Evolutionary conservation across 257 asterid species (phyloP).

Genomic region (Echites panduratus): DNA sequence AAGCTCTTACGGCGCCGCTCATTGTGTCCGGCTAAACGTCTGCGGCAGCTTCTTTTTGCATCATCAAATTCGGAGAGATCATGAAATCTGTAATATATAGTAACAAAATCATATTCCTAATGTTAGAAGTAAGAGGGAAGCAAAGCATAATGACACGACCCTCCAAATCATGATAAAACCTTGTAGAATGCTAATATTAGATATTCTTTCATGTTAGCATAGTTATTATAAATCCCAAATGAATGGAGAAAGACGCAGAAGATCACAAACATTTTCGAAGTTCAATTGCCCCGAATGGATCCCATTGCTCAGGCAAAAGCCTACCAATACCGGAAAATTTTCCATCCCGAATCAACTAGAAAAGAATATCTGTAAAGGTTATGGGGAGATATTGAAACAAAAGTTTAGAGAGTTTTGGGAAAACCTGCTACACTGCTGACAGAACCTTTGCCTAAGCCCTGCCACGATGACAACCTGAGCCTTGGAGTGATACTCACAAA

Average conservation of each 20-base stretch:
- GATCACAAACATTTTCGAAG: neutral
- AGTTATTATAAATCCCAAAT: too few species aligned
- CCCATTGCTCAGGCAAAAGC: neutral
- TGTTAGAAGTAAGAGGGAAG: neutral
- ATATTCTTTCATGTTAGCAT: too few species aligned
- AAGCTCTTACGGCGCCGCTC: slow-evolving; percentile 9
- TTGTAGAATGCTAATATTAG: neutral
- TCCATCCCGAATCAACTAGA: neutral
- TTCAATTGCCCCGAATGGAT: neutral
- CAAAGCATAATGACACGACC: neutral
- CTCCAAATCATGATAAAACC: too few species aligned
- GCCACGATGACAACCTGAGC: slow-evolving; percentile 40
- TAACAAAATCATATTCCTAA: too few species aligned
- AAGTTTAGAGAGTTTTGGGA: neutral
- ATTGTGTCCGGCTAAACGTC: slow-evolving; percentile 43
- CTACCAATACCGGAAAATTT: neutral
- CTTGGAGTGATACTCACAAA: slow-evolving; percentile 57
- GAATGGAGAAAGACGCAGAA: too few species aligned
- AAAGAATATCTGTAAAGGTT: neutral
- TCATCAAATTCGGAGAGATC: slow-evolving; percentile 46
- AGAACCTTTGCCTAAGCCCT: slow-evolving; percentile 50
- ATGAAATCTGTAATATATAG: slow-evolving; percentile 32
- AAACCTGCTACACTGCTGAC: slow-evolving; percentile 75
- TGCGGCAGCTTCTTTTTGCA: slow-evolving; percentile 47
- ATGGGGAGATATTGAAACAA: neutral